phyloP scores from a whole-genome alignment of 2,329 filamentous ascomycete species.

The Microdochium nivale region DNA sequence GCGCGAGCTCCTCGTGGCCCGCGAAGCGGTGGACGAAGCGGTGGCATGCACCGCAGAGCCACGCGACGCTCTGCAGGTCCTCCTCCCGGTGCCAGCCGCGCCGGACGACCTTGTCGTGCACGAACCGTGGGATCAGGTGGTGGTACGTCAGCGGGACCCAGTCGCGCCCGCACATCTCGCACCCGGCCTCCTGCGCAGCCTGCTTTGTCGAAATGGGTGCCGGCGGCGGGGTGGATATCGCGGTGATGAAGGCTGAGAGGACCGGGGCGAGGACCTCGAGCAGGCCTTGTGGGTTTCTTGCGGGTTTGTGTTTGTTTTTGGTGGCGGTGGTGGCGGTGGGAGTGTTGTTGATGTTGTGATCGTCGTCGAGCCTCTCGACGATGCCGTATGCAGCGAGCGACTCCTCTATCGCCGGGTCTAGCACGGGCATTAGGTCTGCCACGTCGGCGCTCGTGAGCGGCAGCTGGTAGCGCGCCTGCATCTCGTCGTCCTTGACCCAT shows the following conservation, averaged over 20 bases:
- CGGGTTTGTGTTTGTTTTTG: not conserved
- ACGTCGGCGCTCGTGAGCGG: conserved; percentile 46
- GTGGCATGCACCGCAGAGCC: conserved; percentile 80
- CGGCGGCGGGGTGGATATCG: conserved; percentile 53
- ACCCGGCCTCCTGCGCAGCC: conserved; percentile 34
- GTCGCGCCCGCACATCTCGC: conserved; percentile 68
- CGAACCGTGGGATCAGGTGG: conserved; percentile 71
- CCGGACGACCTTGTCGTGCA: conserved; percentile 69
- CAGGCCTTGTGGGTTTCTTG: conserved; percentile 24
- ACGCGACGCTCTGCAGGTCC: conserved; percentile 71
- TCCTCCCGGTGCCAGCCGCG: conserved; percentile 72
- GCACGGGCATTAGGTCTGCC: conserved; percentile 37
- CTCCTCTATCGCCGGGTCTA: conserved; percentile 56
- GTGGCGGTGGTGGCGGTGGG: conserved; percentile 12
- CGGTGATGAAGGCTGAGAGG: conserved; percentile 52
- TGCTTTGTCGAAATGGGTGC: conserved; percentile 49
- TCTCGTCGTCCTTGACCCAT: conserved; percentile 35
- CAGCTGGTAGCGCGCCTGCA: conserved; percentile 47
- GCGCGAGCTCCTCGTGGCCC: conserved; percentile 69
- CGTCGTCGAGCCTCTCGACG: conserved; percentile 30
- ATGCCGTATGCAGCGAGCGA: conserved; percentile 61
- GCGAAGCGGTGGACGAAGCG: conserved; percentile 71
- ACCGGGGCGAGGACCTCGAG: conserved; percentile 54
- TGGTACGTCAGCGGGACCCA: conserved; percentile 77
- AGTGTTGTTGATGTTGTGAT: conserved; percentile 13